Base-by-base conservation (phyloP, 169 alveolate genomes). In the Plasmodium vivax region DNA sequence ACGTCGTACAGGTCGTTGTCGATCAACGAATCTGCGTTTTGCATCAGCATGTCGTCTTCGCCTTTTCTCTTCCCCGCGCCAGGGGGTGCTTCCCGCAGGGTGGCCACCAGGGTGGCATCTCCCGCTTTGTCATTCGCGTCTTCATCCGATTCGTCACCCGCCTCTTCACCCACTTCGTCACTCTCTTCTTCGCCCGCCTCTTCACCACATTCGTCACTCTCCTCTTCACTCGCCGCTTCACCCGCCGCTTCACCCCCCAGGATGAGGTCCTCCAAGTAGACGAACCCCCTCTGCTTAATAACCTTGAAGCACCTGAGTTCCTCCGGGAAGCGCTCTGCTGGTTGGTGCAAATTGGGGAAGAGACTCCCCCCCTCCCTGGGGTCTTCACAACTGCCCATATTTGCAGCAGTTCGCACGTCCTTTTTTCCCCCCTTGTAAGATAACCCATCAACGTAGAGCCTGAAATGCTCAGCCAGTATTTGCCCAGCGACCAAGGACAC, bases 391-490 rank as follows among this genome's bases (percentile, higher is more conserved):
- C 3, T 51, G 16, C 56, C 77, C 43, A 23, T 77, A 51, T 87
- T 6, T 7, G 6, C 7, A 8, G 3, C 43, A 12, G 41, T 85
- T 16, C 5, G 62, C 27, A 34, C 12, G 12, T 12, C 16, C 47
- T 36, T 75, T 8, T 73, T 5, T 68, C 5, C 77, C 32, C 0
- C 77, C 58, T 41, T 85, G 79, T 51, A 12, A 19, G 43, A 34
- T 38, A 77, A 62, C 1, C n/a, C 68, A 58, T 79, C 83, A n/a
- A 87, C 72, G 43, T 87, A 87, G 14, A 75, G 9, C 71, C 41
- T 87, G 47, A 87, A 87, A 87, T 87, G 45, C 12, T 87, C 82
- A 51, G 87, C 93, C 41, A 87, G 30, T 23, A 87, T 56, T 87
- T 87, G 93, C 47, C 93, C 93, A 6, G 82, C 79, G 23, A 75